These are phyloP conservation scores for Gossypium davidsonii DNA, from an alignment of 441 rosid genomes.

Conservation along the genomic window DNA sequence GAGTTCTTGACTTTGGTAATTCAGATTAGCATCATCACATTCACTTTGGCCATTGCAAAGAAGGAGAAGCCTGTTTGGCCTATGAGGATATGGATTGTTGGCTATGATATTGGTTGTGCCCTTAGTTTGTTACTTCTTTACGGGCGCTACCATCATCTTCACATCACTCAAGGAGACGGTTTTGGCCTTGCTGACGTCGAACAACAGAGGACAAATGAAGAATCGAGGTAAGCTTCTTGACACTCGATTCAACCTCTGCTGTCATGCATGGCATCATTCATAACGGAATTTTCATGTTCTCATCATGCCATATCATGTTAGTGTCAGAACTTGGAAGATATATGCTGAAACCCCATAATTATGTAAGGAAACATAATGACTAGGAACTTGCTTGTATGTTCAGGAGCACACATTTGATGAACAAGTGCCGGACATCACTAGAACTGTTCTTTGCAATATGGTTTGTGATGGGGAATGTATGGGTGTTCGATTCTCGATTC, in stretches of 20 bases:
- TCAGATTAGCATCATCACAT: constrained; percentile 57
- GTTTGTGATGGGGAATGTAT: constrained; percentile 89
- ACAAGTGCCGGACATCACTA: constrained; percentile 75
- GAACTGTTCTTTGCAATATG: constrained; percentile 48
- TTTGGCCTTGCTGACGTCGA: constrained; percentile 53
- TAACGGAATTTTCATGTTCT: neutral
- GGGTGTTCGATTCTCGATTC: constrained; percentile 89
- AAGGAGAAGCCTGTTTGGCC: constrained; percentile 86
- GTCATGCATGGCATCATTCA: neutral
- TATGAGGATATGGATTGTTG: constrained; percentile 78
- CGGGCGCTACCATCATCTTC: constrained; percentile 63
- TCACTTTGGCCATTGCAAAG: constrained; percentile 60
- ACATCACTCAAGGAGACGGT: constrained; percentile 37
- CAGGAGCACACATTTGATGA: constrained; percentile 78
- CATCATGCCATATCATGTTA: neutral
- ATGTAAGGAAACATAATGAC: neutral
- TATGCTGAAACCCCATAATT: constrained; percentile 1
- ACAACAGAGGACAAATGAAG: constrained; percentile 63
- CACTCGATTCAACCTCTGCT: neutral
- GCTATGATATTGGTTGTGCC: constrained; percentile 74
- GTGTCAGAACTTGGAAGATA: neutral
- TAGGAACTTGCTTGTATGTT: neutral
- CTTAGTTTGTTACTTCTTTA: constrained; percentile 65
- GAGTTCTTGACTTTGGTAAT: constrained; percentile 60
- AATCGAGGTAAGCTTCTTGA: constrained; percentile 47